These are phyloP conservation scores for Articulospora tetracladia DNA, from an alignment of 495 filamentous ascomycete genomes.

Conservation along the genomic window DNA sequence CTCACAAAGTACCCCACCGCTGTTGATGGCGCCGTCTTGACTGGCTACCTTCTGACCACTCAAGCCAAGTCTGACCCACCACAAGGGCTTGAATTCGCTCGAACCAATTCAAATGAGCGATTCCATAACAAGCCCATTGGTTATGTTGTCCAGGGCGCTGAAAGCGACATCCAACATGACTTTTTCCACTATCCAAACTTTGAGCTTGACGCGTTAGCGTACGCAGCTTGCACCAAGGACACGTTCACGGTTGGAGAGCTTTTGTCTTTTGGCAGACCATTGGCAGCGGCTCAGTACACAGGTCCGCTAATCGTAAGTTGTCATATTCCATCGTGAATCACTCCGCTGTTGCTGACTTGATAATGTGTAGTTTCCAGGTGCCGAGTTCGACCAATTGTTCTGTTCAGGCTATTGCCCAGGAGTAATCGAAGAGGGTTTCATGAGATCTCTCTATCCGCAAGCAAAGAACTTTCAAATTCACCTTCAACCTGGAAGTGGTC, in stretches of 20 bases:
- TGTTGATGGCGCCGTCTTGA: background rate
- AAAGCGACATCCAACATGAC: slow-evolving; percentile 23
- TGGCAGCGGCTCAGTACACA: too few relatives aligned
- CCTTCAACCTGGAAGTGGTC: slow-evolving; percentile 31
- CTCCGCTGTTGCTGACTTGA: too few relatives aligned
- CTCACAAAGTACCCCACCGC: slow-evolving; percentile 7
- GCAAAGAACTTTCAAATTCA: slow-evolving; percentile 26
- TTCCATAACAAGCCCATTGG: slow-evolving; percentile 34
- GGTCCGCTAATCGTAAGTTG: too few relatives aligned
- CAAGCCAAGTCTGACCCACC: background rate
- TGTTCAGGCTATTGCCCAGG: background rate
- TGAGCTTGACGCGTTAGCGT: too few relatives aligned
- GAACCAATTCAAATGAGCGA: slow-evolving; percentile 5
- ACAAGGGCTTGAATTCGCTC: background rate
- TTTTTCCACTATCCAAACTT: slow-evolving; percentile 19
- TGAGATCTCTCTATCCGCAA: slow-evolving; percentile 18
- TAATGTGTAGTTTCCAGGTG: background rate
- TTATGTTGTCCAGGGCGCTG: slow-evolving; percentile 40
- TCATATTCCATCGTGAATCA: too few relatives aligned
- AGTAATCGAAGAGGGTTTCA: background rate
- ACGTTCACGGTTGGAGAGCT: too few relatives aligned
- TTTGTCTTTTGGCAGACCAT: too few relatives aligned
- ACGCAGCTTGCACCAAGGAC: too few relatives aligned
- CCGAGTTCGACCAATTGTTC: background rate
- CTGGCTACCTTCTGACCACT: background rate